Conservation (phyloP, 2,329 filamentous ascomycete genomes). For the Basipetospora sp. region DNA sequence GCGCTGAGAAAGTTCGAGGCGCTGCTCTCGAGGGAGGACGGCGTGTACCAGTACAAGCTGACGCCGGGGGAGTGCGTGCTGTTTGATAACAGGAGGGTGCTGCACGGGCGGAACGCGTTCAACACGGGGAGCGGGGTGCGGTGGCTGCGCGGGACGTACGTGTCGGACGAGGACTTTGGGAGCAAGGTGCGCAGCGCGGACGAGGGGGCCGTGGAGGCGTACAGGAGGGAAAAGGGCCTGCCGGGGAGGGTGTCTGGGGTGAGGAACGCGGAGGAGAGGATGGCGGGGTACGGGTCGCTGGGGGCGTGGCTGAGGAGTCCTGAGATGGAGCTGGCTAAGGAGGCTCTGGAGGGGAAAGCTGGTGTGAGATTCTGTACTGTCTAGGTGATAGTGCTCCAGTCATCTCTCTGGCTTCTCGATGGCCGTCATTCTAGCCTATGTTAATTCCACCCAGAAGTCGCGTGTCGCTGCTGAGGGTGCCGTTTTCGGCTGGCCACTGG, state of each 20-base stretch:
- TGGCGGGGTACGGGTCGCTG: conserved; percentile 6
- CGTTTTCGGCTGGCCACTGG: no score
- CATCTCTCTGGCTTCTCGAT: no score
- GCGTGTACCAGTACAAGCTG: conserved; percentile 57
- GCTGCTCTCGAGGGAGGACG: conserved; percentile 40
- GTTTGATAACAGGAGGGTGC: conserved; percentile 77
- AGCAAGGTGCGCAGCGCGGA: conserved; percentile 16
- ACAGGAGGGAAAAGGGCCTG: conserved; percentile 7
- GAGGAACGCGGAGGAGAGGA: conserved; percentile 2
- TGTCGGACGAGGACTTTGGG: conserved; percentile 38
- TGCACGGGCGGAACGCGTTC: conserved; percentile 72
- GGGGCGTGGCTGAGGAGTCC: conserved; percentile 2
- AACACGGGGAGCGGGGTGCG: conserved; percentile 50
- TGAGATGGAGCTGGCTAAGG: conserved; percentile 1
- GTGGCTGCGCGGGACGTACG: conserved; percentile 77
- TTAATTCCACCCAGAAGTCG: no score
- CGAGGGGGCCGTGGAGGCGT: conserved; percentile 5
- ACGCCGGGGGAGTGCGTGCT: conserved; percentile 74
- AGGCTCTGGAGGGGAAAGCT: conserved; percentile 4
- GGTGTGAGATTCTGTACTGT: no score
- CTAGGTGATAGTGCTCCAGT: no score
- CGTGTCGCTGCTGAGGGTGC: no score
- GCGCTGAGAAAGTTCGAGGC: conserved; percentile 41
- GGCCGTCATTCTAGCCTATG: no score
- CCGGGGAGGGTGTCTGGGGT: not conserved